A percentile compares a stretch with the other conserved stretches of the same genome.
Evolutionary conservation across 257 asterid genomes (phyloP).

Genomic region (Solanum pimpinellifolium): DNA sequence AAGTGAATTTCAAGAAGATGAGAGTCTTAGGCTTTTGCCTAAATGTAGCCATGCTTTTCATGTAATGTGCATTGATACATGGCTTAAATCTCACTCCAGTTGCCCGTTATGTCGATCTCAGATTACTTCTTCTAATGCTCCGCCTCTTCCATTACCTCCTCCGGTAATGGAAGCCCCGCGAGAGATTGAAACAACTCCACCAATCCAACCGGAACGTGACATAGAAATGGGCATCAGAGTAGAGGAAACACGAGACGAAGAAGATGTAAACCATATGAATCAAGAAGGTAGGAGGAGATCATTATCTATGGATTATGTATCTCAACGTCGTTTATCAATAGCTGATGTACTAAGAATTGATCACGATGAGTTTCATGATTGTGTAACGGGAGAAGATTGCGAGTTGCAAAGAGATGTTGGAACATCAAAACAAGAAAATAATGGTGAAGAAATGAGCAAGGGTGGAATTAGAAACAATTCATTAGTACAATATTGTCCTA

Average conservation of each 20-base stretch:
- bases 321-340: not conserved
- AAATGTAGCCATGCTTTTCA: conserved; percentile 12
- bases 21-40: conserved; percentile 1
- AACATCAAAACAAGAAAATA: not conserved
- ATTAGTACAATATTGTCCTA: not conserved
- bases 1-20: conserved; percentile 8
- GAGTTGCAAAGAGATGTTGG: not conserved
- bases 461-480: not conserved
- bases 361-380: not conserved
- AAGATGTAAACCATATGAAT: not conserved
- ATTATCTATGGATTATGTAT: not conserved
- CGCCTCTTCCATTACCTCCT: not conserved
- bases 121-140: not conserved
- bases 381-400: not conserved
- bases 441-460: not conserved
- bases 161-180: not conserved
- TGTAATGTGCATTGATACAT: conserved; percentile 7
- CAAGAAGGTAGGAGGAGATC: not conserved
- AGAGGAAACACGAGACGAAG: not conserved
- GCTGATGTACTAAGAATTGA: not conserved
- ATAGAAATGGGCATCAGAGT: not conserved
- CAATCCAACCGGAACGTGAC: not conserved
- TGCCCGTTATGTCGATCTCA: conserved; percentile 2
- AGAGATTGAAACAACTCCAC: not conserved
- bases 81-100: conserved; percentile 7